Evolutionary conservation across 2,329 filamentous ascomycete species (phyloP), one percentile per base, ranked within the genome.

Genomic region (Grosmannia serpens): DNA sequence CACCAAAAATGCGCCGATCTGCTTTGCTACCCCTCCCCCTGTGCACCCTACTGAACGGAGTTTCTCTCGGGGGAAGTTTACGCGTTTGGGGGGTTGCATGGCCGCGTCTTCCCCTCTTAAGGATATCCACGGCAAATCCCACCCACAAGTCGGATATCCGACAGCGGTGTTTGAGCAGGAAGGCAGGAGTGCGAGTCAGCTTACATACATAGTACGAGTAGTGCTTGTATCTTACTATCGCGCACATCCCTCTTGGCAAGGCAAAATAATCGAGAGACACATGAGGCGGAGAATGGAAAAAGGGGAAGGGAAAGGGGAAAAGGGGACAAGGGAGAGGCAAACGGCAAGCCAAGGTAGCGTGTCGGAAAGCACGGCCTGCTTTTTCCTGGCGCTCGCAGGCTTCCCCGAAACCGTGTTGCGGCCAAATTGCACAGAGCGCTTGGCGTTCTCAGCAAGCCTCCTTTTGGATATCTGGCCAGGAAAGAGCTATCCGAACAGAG

Each of bases 1-100:
- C 24, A 26, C n/a, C 47, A 10, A 50, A 24, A 26, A 13, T 50
- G 47, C 47, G 24, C 49, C 26, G 24, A 22, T 29, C 26, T 26
- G 26, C 22, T 7, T 22, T 15, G n/a, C 10, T 33, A 33, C 27
- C 26, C 49, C 49, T 51, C 49, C 17, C 17, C 47, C 49, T 15
- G 15, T n/a, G 35, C 35, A 38, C 35, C 22, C 49, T 51, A 17
- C n/a, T 38, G 15, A 15, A 41, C 53, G 53, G 53, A 54, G 53
- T 54, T 41, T 44, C 35, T 54, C 53, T 54, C 53, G 53, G 53
- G 35, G 53, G n/a, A 54, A 44, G 33, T 54, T 53, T 38, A 24
- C 17, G 22, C 10, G 13, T 26, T 49, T 27, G 2, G 24, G 46
- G 46, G 44, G 22, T 49, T 26, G 13, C 22, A 49, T 38, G 46